Conservation (phyloP, 2,329 filamentous ascomycete genomes). For the Achaetomium macrosporum region DNA sequence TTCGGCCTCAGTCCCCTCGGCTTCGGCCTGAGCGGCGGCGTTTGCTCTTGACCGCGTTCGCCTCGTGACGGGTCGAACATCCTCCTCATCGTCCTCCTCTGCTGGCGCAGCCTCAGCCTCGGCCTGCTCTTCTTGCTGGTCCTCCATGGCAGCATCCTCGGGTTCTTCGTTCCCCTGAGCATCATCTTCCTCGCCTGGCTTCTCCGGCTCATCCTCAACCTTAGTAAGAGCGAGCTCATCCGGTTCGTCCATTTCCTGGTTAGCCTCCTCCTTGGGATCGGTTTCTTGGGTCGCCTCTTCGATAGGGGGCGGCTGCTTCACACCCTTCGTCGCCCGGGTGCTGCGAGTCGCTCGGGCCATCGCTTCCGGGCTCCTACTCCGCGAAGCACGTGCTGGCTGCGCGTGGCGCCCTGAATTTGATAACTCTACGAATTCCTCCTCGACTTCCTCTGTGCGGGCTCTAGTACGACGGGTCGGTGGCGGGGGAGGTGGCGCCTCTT, state of each 20-base stretch:
- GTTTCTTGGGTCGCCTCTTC: constrained; percentile 51
- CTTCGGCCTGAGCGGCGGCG: constrained; percentile 23
- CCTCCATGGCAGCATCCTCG: constrained; percentile 23
- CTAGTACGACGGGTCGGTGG: constrained; percentile 45
- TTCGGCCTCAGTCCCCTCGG: constrained; percentile 22
- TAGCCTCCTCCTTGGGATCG: constrained; percentile 29
- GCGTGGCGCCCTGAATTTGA: constrained; percentile 57
- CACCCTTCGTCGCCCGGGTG: constrained; percentile 46
- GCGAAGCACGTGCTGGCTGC: constrained; percentile 43
- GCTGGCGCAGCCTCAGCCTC: constrained; percentile 29
- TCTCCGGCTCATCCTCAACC: constrained; percentile 30
- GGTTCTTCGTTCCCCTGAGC: constrained; percentile 8
- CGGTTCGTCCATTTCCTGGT: constrained; percentile 27
- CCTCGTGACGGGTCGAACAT: constrained; percentile 17
- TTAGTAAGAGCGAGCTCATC: constrained; percentile 32
- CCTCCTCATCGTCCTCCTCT: constrained; percentile 19
- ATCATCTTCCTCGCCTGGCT: constrained; percentile 6
- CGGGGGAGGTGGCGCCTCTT: constrained; percentile 13
- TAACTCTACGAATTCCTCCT: constrained; percentile 52
- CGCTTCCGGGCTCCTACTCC: constrained; percentile 52
- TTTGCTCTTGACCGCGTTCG: constrained; percentile 35
- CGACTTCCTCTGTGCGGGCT: constrained; percentile 48
- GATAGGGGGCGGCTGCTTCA: constrained; percentile 44
- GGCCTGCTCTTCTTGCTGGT: constrained; percentile 28
- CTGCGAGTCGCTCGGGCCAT: constrained; percentile 37